Evolutionary conservation across 1,284 basidiomycete species (phyloP), one percentile per base, ranked within the genome.

Genomic region (Boletus mariae): DNA sequence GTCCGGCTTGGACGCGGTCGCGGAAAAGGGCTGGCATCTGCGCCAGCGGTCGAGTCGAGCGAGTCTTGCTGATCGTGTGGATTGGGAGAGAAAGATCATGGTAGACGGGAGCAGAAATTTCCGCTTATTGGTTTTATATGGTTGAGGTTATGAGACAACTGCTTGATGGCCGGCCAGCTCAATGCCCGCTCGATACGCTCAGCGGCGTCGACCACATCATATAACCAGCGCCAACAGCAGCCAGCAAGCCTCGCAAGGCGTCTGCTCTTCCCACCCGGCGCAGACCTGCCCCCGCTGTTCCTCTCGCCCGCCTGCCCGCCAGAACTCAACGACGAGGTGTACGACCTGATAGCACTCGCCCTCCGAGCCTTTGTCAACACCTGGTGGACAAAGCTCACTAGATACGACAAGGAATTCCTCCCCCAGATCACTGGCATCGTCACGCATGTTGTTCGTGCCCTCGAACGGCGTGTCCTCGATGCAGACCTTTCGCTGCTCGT

Each of bases 321-420:
- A 15, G 82, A 86, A 48, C 79, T 92, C 56, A 77, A 80, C 57
- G 74, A 76, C 2, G 89, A 90, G 64, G 72, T 85, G 2, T 90
- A 91, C 65, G 87, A 92, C 71, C 77, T 91, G 55, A 75, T 92
- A 43, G 87, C 90, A 0, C 83, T 92, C 46, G 78, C 82, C 5
- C 77, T 92, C 13, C 80, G 90, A 34, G 89, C 88, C 9, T 86
- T 80, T 64, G 80, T 93, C 28, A 80, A 83, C 37, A 82, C 87
- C 0, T 93, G 90, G 90, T 93, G 90, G 87, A 76, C 83, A 31
- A 87, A 83, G 63, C 78, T 93, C 53, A 83, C 90, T 2, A 80
- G 86, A 56, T 88, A 89, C 61, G 90, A 93, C 78, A 88, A 83
- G 63, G 84, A 89, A 53, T 81, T 93, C 57, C 76, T 92, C 28